Conservation (phyloP, 2,329 filamentous ascomycete species). For the Cordyceps pruinosa region DNA sequence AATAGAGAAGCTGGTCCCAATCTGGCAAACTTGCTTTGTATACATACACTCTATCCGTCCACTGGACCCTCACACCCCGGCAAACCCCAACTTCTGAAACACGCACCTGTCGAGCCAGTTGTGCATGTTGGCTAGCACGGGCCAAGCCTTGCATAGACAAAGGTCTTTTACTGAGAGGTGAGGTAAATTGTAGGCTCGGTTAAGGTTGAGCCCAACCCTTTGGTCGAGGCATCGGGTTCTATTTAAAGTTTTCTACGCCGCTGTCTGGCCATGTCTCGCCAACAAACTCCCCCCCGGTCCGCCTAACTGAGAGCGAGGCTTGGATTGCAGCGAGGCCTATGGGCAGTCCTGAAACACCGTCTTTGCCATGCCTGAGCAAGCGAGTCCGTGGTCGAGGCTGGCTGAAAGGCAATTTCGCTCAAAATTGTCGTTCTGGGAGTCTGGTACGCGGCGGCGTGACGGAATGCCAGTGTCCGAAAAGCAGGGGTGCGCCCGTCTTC, state of each 20-base stretch:
- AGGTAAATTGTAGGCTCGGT: background rate
- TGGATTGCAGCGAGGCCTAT: background rate
- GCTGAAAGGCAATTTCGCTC: no score
- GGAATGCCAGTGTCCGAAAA: background rate
- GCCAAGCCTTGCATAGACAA: conserved; percentile 8
- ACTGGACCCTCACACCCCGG: background rate
- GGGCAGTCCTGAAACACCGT: background rate
- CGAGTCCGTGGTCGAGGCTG: background rate
- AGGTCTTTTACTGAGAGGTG: background rate
- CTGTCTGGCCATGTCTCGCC: background rate
- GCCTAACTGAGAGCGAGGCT: background rate
- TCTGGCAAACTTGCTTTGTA: background rate
- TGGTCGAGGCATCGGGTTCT: background rate
- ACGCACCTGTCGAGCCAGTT: background rate
- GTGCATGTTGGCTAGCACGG: background rate
- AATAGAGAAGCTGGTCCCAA: background rate
- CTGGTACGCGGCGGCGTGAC: background rate
- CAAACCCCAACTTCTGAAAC: conserved; percentile 5
- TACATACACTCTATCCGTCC: background rate
- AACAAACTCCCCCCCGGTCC: background rate
- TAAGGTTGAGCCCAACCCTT: background rate
- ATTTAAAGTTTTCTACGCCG: background rate
- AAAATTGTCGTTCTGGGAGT: no score
- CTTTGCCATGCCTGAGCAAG: background rate
- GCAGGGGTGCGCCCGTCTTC: background rate